Conservation (phyloP, 805 yeast species). For the Suhomyces canberraensis region DNA sequence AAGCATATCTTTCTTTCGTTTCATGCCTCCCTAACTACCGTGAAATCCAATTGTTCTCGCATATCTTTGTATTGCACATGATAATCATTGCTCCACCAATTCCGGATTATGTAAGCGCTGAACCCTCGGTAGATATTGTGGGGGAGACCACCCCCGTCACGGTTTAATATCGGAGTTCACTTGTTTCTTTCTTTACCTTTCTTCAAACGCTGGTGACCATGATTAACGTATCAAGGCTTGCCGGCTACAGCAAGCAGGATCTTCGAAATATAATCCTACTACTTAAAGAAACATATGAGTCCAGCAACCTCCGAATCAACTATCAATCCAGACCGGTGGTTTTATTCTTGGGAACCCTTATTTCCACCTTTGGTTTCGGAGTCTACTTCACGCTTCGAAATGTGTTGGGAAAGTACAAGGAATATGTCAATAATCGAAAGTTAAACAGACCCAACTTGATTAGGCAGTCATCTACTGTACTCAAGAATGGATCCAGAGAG, state of each 20-base stretch:
- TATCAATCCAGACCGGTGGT: constrained; percentile 42
- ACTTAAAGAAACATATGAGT: constrained; percentile 35
- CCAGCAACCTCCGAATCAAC: constrained; percentile 36
- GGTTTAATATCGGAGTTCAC: too few species aligned
- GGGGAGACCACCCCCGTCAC: too few species aligned
- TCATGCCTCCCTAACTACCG: too few species aligned
- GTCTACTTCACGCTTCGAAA: constrained; percentile 29
- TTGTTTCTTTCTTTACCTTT: too few species aligned
- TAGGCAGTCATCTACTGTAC: constrained; percentile 41
- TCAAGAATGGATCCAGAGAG: constrained; percentile 44
- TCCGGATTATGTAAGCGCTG: too few species aligned
- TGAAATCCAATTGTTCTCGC: too few species aligned
- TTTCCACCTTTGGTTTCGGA: constrained; percentile 41
- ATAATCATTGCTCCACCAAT: too few species aligned
- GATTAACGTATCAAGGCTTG: constrained; percentile 34
- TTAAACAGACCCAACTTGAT: constrained; percentile 34
- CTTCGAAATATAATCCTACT: constrained; percentile 30
- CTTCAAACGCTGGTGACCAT: constrained; percentile 17
- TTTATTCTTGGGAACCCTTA: constrained; percentile 37
- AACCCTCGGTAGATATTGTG: too few species aligned
- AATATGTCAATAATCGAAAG: constrained; percentile 22
- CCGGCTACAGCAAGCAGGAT: constrained; percentile 32
- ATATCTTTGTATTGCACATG: too few species aligned
- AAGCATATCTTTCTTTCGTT: too few species aligned
- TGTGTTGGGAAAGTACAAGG: constrained; percentile 28